Base-by-base conservation (phyloP, 2,329 filamentous ascomycete genomes). In the Lachnellula hyalina region DNA sequence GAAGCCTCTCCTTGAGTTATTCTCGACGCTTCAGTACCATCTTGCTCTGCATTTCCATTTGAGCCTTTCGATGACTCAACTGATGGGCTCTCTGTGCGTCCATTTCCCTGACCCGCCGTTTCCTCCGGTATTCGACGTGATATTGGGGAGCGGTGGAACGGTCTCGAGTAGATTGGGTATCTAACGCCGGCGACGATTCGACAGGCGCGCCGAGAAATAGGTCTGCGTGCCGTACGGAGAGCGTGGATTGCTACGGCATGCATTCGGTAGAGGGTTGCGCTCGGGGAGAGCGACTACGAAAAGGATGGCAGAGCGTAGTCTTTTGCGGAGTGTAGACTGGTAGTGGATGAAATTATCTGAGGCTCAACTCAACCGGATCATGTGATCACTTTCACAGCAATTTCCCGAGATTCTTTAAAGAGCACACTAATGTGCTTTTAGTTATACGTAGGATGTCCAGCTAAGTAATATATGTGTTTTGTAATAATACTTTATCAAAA, bases 261-360 rank as follows among this genome's bases (percentile, higher is more conserved):
- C 68, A 70, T 70, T 57, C 67, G 63, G 63, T 42, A 61, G 44
- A 32, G 25, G 15, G 57, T 61, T 61, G 59, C 59, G 65, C 66
- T 62, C 61, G 36, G 53, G 48, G 21, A 52, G 64, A 63, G 65
- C 65, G 60, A 48, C 53, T 59, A 46, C 48, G 41, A 35, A 52
- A 46, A 35, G 32, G 28, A 11, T 32, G 28, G 28, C 9, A 32
- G 28, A 32, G 28, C 8, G 28, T 11, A 32, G 28, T 32, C 9
- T 11, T 28, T 32, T 32, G 28, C 28, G 28, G 9, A 12, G 28
- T 32, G 28, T 32, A 32, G 28, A 32, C 28, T 32, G 8, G 28
- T 3, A 32, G 28, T 32, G 28, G 28, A 32, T 32, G 28, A 32
- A 4, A 12, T 32, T 12, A 11, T 25, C 4, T 12, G 28, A 32